These are phyloP conservation scores for Tetracladium marchalianum DNA, from an alignment of 495 filamentous ascomycete genomes.

Conservation along the genomic window DNA sequence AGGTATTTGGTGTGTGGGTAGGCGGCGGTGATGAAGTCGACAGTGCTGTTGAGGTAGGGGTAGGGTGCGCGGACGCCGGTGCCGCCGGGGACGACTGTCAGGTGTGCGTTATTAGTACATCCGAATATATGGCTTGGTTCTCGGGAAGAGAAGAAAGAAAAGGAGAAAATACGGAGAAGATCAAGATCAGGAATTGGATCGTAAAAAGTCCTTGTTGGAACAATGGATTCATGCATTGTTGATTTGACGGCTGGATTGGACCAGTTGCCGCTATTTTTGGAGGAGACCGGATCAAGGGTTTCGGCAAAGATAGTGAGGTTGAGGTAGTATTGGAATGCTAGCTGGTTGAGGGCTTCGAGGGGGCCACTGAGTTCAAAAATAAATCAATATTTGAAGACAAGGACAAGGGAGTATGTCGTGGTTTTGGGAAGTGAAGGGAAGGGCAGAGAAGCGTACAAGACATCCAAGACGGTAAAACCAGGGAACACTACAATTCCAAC, in stretches of 20 bases:
- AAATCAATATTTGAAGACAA: no score
- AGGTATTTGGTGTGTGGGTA: slow-evolving; percentile 37
- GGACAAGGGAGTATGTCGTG: no score
- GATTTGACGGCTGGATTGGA: no score
- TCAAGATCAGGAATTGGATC: slow-evolving; percentile 11
- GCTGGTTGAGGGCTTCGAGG: slow-evolving; percentile 46
- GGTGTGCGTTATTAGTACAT: no score
- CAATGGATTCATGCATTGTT: neutral
- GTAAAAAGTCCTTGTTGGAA: slow-evolving; percentile 46
- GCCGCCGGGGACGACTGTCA: slow-evolving; percentile 55
- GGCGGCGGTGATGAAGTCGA: slow-evolving; percentile 28
- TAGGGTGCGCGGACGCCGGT: slow-evolving; percentile 32
- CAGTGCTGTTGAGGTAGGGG: slow-evolving; percentile 18
- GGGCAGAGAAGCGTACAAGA: slow-evolving; percentile 25
- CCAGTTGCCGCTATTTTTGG: slow-evolving; percentile 10
- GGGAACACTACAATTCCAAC: slow-evolving; percentile 30
- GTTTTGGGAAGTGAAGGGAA: no score
- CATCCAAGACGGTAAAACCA: slow-evolving; percentile 40
- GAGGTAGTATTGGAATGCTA: slow-evolving; percentile 24
- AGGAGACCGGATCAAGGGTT: slow-evolving; percentile 40
- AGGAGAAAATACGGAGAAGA: slow-evolving; percentile 11
- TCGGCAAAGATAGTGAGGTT: slow-evolving; percentile 35
- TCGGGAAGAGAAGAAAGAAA: no score
- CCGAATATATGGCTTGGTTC: no score
- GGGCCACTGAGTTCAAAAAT: slow-evolving; percentile 29